Conservation (phyloP, 148 eudicot genomes). For the Diospyros kaki region DNA sequence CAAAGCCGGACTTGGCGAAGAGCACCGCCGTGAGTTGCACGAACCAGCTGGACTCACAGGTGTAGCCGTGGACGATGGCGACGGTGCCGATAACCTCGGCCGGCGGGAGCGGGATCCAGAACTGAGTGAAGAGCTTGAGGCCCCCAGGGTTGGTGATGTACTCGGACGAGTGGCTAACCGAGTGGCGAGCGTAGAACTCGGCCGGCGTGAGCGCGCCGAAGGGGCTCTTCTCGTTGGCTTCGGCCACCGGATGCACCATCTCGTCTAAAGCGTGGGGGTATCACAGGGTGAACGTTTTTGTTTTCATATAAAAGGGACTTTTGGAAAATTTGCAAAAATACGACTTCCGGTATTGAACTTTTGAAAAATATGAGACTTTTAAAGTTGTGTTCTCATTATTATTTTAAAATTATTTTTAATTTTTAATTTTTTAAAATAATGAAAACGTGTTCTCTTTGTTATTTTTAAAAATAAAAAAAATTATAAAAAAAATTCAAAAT, state of each 20-base stretch:
- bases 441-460: too few species aligned
- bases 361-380: too few species aligned
- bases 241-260: constrained; percentile 73
- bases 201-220: constrained; percentile 56
- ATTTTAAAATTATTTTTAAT: too few species aligned
- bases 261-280: neutral
- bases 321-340: too few species aligned
- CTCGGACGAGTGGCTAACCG: constrained; percentile 64
- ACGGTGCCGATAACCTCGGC: constrained; percentile 32
- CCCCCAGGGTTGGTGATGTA: constrained; percentile 66
- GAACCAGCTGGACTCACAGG: constrained; percentile 94
- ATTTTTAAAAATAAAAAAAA: too few species aligned
- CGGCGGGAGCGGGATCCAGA: constrained; percentile 60
- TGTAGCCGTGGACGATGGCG: constrained; percentile 85
- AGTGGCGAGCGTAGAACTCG: constrained; percentile 81
- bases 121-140: constrained; percentile 82
- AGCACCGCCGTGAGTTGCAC: constrained; percentile 68
- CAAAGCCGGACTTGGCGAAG: constrained; percentile 70
- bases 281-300: too few species aligned
- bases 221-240: constrained; percentile 65
- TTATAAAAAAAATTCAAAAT: too few species aligned
- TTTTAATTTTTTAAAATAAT: too few species aligned
- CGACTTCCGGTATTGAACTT: too few species aligned
- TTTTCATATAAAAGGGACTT: too few species aligned
- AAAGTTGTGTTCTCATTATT: too few species aligned